phyloP scores from a whole-genome alignment of 305 asterid genomes.

The Fraxinus baroniana region DNA sequence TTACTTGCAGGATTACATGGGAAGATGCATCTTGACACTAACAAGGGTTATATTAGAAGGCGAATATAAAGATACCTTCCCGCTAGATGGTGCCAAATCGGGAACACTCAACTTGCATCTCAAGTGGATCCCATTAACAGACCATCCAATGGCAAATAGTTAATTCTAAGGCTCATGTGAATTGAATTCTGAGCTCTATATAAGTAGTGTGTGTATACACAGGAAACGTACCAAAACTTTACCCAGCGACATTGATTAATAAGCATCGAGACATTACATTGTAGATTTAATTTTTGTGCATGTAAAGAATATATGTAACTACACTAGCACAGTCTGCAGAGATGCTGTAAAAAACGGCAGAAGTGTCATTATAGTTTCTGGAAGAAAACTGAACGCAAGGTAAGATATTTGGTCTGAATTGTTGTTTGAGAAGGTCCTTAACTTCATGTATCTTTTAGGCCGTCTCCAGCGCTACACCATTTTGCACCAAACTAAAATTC shows the following conservation, averaged over 20 bases:
- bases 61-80: constrained; percentile 63
- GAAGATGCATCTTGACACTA: constrained; percentile 85
- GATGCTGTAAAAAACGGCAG: constrained; percentile 16
- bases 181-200: not conserved
- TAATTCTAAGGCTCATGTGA: not conserved
- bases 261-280: constrained; percentile 11
- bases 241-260: constrained; percentile 18
- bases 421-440: constrained; percentile 3
- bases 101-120: constrained; percentile 76
- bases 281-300: constrained; percentile 18
- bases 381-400: not conserved
- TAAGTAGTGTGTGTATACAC: constrained; percentile 2
- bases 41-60: constrained; percentile 85
- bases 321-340: constrained; percentile 11
- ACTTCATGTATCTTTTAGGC: not conserved
- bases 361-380: constrained; percentile 1
- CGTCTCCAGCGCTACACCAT: too few species aligned
- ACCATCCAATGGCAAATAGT: not conserved
- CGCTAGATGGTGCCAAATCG: constrained; percentile 71
- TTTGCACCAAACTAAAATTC: too few species aligned
- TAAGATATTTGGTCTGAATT: not conserved
- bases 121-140: constrained; percentile 89
- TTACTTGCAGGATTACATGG: constrained; percentile 74
- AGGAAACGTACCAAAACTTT: constrained; percentile 6
- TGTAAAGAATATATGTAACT: constrained; percentile 22